Evolutionary conservation across 441 rosid species (phyloP), one percentile per base, ranked within the genome.

Genomic region (Erysimum cheiri): DNA sequence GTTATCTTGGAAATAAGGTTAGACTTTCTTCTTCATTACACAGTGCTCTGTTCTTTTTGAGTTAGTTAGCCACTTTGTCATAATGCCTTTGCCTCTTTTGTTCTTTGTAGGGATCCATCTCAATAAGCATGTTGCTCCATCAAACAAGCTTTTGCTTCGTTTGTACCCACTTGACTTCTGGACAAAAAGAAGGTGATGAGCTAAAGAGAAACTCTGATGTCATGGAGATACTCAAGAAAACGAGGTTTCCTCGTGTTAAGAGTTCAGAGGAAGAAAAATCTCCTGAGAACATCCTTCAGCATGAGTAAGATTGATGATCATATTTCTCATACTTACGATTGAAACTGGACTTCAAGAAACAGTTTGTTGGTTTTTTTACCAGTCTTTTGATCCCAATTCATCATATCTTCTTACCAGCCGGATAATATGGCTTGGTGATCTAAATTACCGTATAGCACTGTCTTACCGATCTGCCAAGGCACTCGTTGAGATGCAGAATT

Each of bases 1-100:
- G 98, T 57, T 95, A 95, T 74, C 96, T 95, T 0, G 97, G 98
- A 65, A 95, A 95, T 79, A 95, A 95, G 99, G 99, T 92, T 76
- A 52, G 41, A 55, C 44, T 26, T 31, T 47, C 6, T 55, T 54
- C 29, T 43, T 50, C 17, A 7, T 24, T 49, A 58, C 39, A 46
- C 0, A 17, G 0, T 47, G 14, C 1, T 49, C 41, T 41, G 57
- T 60, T 60, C 19, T 35, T 33, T 35, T 33, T 35, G 44, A 47
- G 64, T 24, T 52, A 8, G 3, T 39, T 46, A 28, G 17, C 29
- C 4, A 5, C 15, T 8, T 71, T 33, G 35, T 31, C 36, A 53
- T 43, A 49, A 58, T 73, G 43, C 48, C 0, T 71, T 9, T 65
- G 22, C 3, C 8, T 64, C 66, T 33, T 48, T 59, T 39, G 68